phyloP scores from a whole-genome alignment of 1,284 basidiomycete species.

The Ceratobasidium sp. region DNA sequence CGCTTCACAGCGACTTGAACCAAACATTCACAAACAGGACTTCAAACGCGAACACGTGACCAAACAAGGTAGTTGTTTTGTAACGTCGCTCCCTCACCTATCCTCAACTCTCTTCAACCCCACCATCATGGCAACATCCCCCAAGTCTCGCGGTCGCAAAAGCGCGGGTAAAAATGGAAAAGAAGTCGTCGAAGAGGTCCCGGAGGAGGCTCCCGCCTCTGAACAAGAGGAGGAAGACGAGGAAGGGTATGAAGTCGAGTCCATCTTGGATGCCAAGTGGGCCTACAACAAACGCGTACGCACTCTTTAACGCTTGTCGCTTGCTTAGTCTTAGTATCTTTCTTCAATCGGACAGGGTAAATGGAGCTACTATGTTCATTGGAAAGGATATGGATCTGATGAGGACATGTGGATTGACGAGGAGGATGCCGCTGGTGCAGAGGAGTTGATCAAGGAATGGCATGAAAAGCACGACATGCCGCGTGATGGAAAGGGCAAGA shows the following conservation, averaged over 20 bases:
- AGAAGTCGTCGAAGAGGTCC: conserved; percentile 22
- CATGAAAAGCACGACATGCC: conserved; percentile 19
- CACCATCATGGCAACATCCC: conserved; percentile 34
- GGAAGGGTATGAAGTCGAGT: conserved; percentile 29
- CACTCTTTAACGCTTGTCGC: not conserved
- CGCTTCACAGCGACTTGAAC: not conserved
- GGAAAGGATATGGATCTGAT: conserved; percentile 34
- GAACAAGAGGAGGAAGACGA: conserved; percentile 32
- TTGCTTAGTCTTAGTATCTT: not conserved
- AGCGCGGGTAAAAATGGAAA: conserved; percentile 25
- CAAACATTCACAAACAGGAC: not conserved
- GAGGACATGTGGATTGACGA: conserved; percentile 34
- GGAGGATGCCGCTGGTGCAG: conserved; percentile 27
- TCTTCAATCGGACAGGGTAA: not conserved
- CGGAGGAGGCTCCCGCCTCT: conserved; percentile 11
- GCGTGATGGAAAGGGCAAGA: conserved; percentile 32
- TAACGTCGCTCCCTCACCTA: not conserved
- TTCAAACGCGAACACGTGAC: conserved; percentile 11
- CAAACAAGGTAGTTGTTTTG: not conserved
- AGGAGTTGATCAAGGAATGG: conserved; percentile 21
- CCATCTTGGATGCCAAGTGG: conserved; percentile 29
- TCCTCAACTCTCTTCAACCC: not conserved
- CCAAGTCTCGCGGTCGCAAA: conserved; percentile 18
- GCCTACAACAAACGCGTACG: conserved; percentile 19
- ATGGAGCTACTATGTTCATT: conserved; percentile 40